Evolutionary conservation across 139 green algal species (phyloP), one percentile per base, ranked within the genome.

Genomic region (Deuterostichococcus epilithicus): DNA sequence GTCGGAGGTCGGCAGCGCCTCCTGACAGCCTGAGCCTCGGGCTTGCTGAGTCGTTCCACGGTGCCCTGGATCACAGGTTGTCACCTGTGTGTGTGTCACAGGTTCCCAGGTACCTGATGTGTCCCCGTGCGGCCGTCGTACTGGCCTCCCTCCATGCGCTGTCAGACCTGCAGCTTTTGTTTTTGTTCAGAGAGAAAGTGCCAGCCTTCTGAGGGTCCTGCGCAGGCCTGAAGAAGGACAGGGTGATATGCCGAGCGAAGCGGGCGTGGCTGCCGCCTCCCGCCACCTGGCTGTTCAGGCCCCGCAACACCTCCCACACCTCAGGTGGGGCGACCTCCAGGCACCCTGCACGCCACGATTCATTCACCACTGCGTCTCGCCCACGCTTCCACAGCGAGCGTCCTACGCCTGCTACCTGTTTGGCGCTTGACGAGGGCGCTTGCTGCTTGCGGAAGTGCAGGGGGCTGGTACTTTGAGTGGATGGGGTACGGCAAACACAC

Each of bases 381-480:
- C n/a, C n/a, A n/a, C n/a, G n/a, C n/a, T 52, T 52, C 8, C 42
- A 52, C 8, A 23, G 42, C 42, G 13, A 52, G 8, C 42, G 42
- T 52, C 42, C n/a, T n/a, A 52, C 8, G 42, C 42, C 13, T 52
- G 42, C 42, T 52, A 23, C 42, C 42, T 52, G 42, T 52, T 52
- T 8, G n/a, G n/a, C n/a, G n/a, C n/a, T n/a, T n/a, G 13, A 52
- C 42, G 10, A 52, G 8, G 13, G 42, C 10, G 8, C 42, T 63
- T 63, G 13, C 26, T 63, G 52, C 28, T 28, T 28, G 20, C 8
- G 3, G 3, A n/a, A n/a, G n/a, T n/a, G 5, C 52, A 78, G 74
- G 75, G n/a, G 78, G 78, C 45, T 85, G 80, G 80, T 82, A 77
- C 68, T 68, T 87, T 18, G 79, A 87, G 44, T 87, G 83, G 83